Evolutionary conservation across 495 filamentous ascomycete genomes (phyloP), one percentile per base, ranked within the genome.

Genomic region (Aspergillus leporis): DNA sequence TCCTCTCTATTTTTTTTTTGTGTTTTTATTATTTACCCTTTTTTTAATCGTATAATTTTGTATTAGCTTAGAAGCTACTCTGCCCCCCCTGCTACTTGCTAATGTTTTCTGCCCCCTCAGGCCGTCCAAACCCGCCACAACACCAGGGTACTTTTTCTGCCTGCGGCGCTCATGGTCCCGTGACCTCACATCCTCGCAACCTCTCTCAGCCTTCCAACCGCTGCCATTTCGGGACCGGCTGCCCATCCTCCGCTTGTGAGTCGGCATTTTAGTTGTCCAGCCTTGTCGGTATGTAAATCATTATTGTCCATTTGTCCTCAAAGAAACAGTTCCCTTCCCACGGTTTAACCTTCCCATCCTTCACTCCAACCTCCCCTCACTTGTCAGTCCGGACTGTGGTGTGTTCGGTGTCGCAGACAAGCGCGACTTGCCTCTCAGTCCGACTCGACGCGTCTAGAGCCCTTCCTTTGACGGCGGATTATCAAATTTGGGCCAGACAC

Each of bases 211-310:
- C 60, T 62, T 70, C 68, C 65, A 66, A 68, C 70, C 53, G 57
- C 74, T 69, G 66, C 74, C 70, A 74, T 74, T 74, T 70, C 63
- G 71, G 68, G 66, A 67, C 68, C 69, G 74, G 72, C 67, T 60
- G 70, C 68, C 68, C 28, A 72, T 70, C 71, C 64, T 69, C 72
- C 72, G 70, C 66, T 74, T 71, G 71, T 68, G 70, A 77, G 69
- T 75, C 73, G 75, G 75, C 72, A 76, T 74, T 73, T 72, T 70
- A 72, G 68, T 73, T 64, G 65, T 72, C 74, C 74, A 78, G 66
- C 73, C 73, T 78, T 74, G 72, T 79, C 75, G 74, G 77, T 79
- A 79, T 73, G 77, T 79, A 73, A 56, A 62, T 65, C 48, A 56
- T 61, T 54, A 48, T 32, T 64, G 49, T 59, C 55, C 38, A 28